Conservation (phyloP, 2,329 filamentous ascomycete genomes). For the Mycosphaerelloides madeirae region DNA sequence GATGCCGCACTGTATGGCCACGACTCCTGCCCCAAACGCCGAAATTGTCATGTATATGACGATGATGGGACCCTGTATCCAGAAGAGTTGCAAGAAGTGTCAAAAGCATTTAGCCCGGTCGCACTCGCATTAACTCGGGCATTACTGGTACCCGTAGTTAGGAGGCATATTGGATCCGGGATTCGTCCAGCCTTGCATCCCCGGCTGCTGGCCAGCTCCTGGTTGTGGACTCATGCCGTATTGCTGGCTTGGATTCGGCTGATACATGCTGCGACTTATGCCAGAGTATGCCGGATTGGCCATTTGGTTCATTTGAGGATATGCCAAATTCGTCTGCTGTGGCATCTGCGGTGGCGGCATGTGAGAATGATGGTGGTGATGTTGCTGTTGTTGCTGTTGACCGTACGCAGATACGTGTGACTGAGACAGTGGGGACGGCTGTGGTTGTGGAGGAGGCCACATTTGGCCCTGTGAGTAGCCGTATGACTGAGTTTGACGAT, state of each 20-base stretch:
- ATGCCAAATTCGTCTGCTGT: conserved; percentile 41
- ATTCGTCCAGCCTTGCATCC: conserved; percentile 49
- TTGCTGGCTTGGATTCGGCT: conserved; percentile 42
- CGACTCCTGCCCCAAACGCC: background rate
- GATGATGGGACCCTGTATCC: background rate
- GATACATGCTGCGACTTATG: conserved; percentile 48
- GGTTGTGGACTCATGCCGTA: conserved; percentile 34
- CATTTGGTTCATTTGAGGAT: conserved; percentile 46
- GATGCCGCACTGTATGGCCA: too few species aligned
- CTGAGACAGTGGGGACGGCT: conserved; percentile 45
- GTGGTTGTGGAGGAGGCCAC: conserved; percentile 46
- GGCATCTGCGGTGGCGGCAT: conserved; percentile 48
- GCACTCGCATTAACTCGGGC: background rate
- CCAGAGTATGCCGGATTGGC: conserved; percentile 38
- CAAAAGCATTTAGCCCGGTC: background rate
- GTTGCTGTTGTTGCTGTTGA: conserved; percentile 42
- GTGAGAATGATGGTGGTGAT: conserved; percentile 44
- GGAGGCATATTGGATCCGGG: conserved; percentile 37
- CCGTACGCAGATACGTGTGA: conserved; percentile 45
- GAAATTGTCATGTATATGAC: background rate
- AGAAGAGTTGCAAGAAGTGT: background rate
- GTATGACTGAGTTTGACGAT: conserved; percentile 43
- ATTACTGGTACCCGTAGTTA: conserved; percentile 29
- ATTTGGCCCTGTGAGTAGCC: conserved; percentile 44
- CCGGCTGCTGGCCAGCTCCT: conserved; percentile 44